Conservation (phyloP, 768 basidiomycete genomes). For the Collybiopsis confluens region DNA sequence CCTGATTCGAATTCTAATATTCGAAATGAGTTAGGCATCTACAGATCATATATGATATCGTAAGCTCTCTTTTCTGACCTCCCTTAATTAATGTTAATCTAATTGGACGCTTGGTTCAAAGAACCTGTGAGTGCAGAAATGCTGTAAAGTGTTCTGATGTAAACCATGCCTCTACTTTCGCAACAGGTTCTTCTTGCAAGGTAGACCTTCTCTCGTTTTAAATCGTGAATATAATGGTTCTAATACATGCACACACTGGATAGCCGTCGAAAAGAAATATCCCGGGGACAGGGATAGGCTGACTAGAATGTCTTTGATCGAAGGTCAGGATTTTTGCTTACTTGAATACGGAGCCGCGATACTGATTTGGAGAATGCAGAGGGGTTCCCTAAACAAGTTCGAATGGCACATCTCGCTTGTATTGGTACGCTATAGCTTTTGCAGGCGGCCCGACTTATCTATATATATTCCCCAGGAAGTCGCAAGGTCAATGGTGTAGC, state of each 20-base stretch:
- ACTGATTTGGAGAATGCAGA: constrained; percentile 40
- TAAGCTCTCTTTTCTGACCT: no score
- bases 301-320: constrained; percentile 86
- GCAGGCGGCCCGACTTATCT: neutral
- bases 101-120: no score
- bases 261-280: constrained; percentile 85
- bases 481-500: constrained; percentile 95
- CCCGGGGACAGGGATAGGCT: constrained; percentile 82
- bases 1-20: neutral
- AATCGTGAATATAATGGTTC: neutral
- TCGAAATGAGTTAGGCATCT: constrained; percentile 50
- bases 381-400: constrained; percentile 79
- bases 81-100: no score
- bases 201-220: constrained; percentile 29
- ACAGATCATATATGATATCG: constrained; percentile 91
- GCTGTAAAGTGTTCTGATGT: neutral
- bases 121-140: constrained; percentile 2
- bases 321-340: constrained; percentile 46
- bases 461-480: constrained; percentile 41
- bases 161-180: constrained; percentile 20
- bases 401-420: constrained; percentile 90
- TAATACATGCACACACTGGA: neutral
- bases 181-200: constrained; percentile 61
- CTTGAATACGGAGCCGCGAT: neutral
- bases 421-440: constrained; percentile 44